Percentiles rank a stretch among this genome's conserved stretches.
Evolutionary conservation across 2,329 filamentous ascomycete species (phyloP).

Genomic region (Trichoderma pleuroti): DNA sequence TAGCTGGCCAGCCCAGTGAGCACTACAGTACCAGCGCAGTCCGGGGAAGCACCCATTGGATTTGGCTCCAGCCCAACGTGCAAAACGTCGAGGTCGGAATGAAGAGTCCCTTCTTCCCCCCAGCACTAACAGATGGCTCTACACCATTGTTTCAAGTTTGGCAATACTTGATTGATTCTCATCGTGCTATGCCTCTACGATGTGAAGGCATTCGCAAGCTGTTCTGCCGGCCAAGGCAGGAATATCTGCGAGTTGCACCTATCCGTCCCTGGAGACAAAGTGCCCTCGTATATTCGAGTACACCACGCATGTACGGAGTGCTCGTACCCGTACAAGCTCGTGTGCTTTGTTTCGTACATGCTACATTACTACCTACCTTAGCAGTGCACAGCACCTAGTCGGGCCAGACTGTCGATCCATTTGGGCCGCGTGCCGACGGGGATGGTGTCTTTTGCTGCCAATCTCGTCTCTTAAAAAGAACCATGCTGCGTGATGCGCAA

Average conservation of each 20-base stretch:
- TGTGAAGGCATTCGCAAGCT: neutral
- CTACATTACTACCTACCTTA: no score
- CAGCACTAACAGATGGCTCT: neutral
- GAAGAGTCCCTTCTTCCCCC: neutral
- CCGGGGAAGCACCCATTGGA: constrained; percentile 10
- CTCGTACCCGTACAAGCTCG: neutral
- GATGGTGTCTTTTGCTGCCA: neutral
- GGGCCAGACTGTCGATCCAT: constrained; percentile 17
- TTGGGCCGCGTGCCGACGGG: constrained; percentile 2
- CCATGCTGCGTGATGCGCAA: constrained; percentile 6
- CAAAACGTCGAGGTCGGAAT: neutral
- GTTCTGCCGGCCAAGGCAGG: neutral
- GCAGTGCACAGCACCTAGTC: neutral
- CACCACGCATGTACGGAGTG: neutral
- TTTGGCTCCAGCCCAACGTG: neutral
- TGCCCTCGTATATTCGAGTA: neutral
- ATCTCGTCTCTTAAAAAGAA: neutral
- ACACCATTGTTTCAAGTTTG: neutral
- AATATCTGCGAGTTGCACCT: neutral
- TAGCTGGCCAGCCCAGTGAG: neutral
- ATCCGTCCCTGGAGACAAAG: neutral
- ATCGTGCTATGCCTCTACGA: neutral
- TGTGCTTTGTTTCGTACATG: neutral
- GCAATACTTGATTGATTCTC: neutral
- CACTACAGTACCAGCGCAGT: neutral